Evolutionary conservation across 164 flowering plant genomes (phyloP).

Genomic region (Magnolia kwangsiensis): DNA sequence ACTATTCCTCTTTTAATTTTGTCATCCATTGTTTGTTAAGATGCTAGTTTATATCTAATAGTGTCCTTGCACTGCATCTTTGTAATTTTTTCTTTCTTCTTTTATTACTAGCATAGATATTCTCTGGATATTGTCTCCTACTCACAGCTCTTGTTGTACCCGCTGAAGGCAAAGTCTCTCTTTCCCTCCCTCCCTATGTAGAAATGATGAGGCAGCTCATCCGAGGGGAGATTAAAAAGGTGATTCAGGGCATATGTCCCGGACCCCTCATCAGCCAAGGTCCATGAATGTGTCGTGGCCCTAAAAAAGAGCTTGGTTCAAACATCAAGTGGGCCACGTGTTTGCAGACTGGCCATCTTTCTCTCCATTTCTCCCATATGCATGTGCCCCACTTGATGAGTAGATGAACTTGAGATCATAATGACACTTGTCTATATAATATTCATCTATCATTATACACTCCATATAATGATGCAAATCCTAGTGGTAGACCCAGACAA

Average conservation of each 20-base stretch:
- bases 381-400: too few species aligned
- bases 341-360: too few species aligned
- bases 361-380: too few species aligned
- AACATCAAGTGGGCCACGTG: too few species aligned
- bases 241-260: not conserved
- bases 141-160: slow-evolving; percentile 59
- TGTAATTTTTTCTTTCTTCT: too few species aligned
- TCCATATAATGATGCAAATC: slow-evolving; percentile 18
- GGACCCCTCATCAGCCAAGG: not conserved
- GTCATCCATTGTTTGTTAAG: too few species aligned
- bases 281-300: not conserved
- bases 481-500: slow-evolving; percentile 36
- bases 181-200: too few species aligned
- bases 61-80: too few species aligned
- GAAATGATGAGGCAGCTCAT: not conserved
- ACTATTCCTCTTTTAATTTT: too few species aligned
- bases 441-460: not conserved
- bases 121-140: slow-evolving; percentile 67
- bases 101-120: slow-evolving; percentile 12
- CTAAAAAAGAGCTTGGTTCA: too few species aligned
- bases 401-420: not conserved
- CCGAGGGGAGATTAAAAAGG: not conserved
- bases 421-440: not conserved
- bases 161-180: slow-evolving; percentile 47
- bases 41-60: too few species aligned